Conservation (phyloP, 176 grass and related monocot genomes). For the Carex kokanica region DNA sequence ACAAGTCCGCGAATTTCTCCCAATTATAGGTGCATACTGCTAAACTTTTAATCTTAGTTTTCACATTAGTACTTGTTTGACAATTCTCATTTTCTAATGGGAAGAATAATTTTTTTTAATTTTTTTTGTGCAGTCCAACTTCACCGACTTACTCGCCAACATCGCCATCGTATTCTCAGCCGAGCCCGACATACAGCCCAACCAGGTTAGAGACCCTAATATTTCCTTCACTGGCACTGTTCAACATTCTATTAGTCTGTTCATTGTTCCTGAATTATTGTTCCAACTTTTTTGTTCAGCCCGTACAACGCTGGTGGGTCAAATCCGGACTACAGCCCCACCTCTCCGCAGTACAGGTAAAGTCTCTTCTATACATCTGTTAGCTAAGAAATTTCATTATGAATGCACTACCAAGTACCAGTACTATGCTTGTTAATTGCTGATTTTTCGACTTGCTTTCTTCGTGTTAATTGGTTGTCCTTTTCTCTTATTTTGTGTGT, state of each 20-base stretch:
- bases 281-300: slow-evolving; percentile 33
- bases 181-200: slow-evolving; percentile 82
- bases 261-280: neutral
- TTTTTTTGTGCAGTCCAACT: slow-evolving; percentile 51
- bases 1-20: slow-evolving; percentile 22
- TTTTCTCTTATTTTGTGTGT: neutral
- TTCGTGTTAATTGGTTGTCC: neutral
- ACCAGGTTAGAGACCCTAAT: slow-evolving; percentile 44
- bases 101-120: neutral
- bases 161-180: slow-evolving; percentile 77
- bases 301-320: slow-evolving; percentile 57
- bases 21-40: slow-evolving; percentile 22
- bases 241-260: neutral
- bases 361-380: neutral
- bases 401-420: neutral
- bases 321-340: slow-evolving; percentile 85
- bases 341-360: slow-evolving; percentile 88
- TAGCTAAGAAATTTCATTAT: neutral
- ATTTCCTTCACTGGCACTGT: neutral
- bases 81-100: neutral
- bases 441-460: neutral
- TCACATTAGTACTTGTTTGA: neutral
- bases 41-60: slow-evolving; percentile 14
- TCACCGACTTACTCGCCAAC: slow-evolving; percentile 84
- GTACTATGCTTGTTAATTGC: neutral